Base-by-base conservation (phyloP, 129 eudicot genomes). In the Ambrosia trifida region DNA sequence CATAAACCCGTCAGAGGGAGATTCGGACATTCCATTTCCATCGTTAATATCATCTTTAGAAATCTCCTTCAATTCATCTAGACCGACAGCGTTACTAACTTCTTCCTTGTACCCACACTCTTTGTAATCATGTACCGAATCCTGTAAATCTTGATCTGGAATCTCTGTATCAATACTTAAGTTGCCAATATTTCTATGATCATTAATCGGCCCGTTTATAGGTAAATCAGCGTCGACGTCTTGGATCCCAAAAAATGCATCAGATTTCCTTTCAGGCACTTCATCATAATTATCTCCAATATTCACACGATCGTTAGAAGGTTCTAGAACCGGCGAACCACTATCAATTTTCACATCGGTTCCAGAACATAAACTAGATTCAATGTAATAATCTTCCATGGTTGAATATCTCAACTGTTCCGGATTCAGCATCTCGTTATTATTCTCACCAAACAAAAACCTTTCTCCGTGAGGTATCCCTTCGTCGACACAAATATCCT, bases 401-500 rank as follows among this genome's bases (percentile, higher is more conserved):
- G 89, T 31, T 63, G 76, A 49, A 79, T 79, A 41, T 79, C 20
- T 72, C 32, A 66, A 54, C 62, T 14, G 79, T 65, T 82, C 79
- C 28, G 78, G 73, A 59, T 30, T 32, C 24, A 58, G 64, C 19
- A 31, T 58, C 18, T 58, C 64, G 13, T 31, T 71, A 36, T 74
- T 76, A 64, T 78, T 66, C 14, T 82, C 78, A 38, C 82, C 72
- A 57, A 81, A 72, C 78, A 72, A 44, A 64, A 68, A 54, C 74
- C 75, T 87, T 33, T 83, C 89, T 68, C 81, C 83, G 19, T 72
- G 58, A 66, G 80, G 83, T 65, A 79, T 61, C 46, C 96, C 96
- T 17, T 85, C 98, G 68, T 92, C 98, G 30, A 92, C 76, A 35
- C 95, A 82, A 41, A 92, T 92, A 78, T 93, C 96, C 84, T 85